These are phyloP conservation scores for Apophysomyces variabilis DNA, from an alignment of 371 early-diverging fungal species.

Conservation along the genomic window DNA sequence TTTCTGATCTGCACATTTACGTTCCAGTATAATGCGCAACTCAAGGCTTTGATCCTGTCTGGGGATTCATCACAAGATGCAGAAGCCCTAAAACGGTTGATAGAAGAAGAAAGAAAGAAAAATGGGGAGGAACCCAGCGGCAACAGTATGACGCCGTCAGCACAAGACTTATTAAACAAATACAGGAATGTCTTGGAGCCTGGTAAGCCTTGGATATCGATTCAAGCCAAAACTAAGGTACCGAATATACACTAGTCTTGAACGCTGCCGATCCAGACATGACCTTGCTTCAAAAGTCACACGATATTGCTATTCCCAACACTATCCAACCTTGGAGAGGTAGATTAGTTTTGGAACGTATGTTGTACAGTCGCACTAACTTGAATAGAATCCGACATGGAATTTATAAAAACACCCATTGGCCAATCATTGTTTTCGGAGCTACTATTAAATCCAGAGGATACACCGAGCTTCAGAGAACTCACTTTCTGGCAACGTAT, in stretches of 20 bases:
- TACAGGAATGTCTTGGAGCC: background rate
- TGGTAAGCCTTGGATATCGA: background rate
- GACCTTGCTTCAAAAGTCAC: background rate
- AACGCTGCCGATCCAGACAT: constrained; percentile 10
- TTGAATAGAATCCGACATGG: background rate
- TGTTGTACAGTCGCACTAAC: background rate
- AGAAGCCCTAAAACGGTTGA: background rate
- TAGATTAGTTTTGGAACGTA: background rate
- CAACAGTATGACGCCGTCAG: no score
- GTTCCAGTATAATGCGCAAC: background rate
- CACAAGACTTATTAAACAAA: background rate
- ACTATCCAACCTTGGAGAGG: constrained; percentile 11
- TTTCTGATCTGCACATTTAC: constrained; percentile 3
- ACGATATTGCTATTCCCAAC: constrained; percentile 16
- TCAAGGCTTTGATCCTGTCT: background rate
- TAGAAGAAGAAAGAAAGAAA: background rate
- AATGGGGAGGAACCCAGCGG: background rate
- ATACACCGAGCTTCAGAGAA: constrained; percentile 28
- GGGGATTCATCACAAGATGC: background rate
- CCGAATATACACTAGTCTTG: background rate
- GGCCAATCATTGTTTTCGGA: constrained; percentile 27
- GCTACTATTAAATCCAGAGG: constrained; percentile 30
- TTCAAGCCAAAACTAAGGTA: background rate
- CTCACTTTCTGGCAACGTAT: constrained; percentile 31
- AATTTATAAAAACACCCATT: constrained; percentile 25